A percentile compares a stretch with the other conserved stretches of the same genome.
Evolutionary conservation across 2,329 filamentous ascomycete species (phyloP).

Genomic region (Verticillium isaacii): DNA sequence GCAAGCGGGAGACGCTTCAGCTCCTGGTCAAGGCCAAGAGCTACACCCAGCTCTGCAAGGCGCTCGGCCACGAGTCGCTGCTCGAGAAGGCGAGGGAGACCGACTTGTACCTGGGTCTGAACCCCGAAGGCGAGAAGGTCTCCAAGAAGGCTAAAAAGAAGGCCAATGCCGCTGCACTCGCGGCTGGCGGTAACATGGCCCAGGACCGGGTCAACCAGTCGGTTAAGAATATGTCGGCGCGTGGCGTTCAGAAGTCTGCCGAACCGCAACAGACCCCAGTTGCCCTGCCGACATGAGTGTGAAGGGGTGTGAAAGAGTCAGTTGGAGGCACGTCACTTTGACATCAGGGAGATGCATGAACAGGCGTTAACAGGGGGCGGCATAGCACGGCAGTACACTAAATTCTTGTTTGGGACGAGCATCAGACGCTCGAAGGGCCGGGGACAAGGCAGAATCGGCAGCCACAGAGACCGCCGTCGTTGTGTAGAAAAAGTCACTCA

Average conservation of each 20-base stretch:
- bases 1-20: slow-evolving; percentile 63
- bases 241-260: slow-evolving; percentile 14
- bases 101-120: slow-evolving; percentile 60
- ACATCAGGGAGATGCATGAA: slow-evolving; percentile 4
- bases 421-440: neutral
- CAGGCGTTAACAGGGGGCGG: slow-evolving; percentile 7
- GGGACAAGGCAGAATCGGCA: neutral
- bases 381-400: slow-evolving; percentile 7
- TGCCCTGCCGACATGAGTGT: slow-evolving; percentile 10
- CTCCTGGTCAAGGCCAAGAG: slow-evolving; percentile 61
- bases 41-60: slow-evolving; percentile 64
- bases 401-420: slow-evolving; percentile 2
- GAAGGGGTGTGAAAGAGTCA: neutral
- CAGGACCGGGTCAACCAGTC: slow-evolving; percentile 17
- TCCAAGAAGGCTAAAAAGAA: slow-evolving; percentile 24
- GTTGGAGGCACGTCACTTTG: neutral
- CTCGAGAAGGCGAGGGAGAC: slow-evolving; percentile 58
- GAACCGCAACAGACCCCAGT: slow-evolving; percentile 16
- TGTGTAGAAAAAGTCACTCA: neutral
- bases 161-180: slow-evolving; percentile 31
- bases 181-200: slow-evolving; percentile 42
- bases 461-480: neutral
- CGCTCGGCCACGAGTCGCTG: slow-evolving; percentile 61
- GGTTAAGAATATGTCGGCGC: slow-evolving; percentile 25
- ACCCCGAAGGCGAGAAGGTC: slow-evolving; percentile 37